Percentiles rank a stretch among this genome's conserved stretches.
phyloP scores from a whole-genome alignment of 2,329 filamentous ascomycete species.

The Metarhizium guizhouense region DNA sequence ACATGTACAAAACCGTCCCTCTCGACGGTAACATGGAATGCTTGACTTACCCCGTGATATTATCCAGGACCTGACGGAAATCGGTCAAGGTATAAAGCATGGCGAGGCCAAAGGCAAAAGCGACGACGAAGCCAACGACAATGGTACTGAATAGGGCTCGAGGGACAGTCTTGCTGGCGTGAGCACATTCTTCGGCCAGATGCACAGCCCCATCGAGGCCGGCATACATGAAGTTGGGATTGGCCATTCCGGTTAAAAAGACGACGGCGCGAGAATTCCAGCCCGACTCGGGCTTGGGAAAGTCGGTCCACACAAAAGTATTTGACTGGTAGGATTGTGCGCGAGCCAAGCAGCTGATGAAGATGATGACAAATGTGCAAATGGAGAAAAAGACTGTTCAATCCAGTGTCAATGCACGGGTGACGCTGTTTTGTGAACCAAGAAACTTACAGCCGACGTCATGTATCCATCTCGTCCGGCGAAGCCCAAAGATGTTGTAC shows the following conservation, averaged over 20 bases:
- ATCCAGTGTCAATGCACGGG: no score
- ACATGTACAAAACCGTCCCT: no score
- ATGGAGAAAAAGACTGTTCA: slow-evolving; percentile 28
- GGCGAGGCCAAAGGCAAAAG: slow-evolving; percentile 33
- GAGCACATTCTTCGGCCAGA: slow-evolving; percentile 45
- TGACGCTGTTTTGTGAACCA: no score
- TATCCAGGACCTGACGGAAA: slow-evolving; percentile 17
- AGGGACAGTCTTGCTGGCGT: neutral
- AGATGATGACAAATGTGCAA: slow-evolving; percentile 34
- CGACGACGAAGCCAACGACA: slow-evolving; percentile 31
- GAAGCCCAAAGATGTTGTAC: no score
- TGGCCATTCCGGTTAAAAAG: slow-evolving; percentile 16
- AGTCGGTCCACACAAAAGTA: neutral
- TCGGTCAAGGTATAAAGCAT: slow-evolving; percentile 41
- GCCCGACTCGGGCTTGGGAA: neutral
- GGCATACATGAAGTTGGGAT: slow-evolving; percentile 53
- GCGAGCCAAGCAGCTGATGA: slow-evolving; percentile 31
- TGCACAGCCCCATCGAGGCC: slow-evolving; percentile 50
- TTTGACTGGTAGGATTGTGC: neutral
- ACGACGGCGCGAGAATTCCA: neutral
- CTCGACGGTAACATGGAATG: no score
- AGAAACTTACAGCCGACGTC: no score
- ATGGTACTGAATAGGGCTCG: neutral
- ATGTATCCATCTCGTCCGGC: no score
- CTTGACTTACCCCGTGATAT: no score